These are phyloP conservation scores for Yarrowia yakushimensis DNA, from an alignment of 805 yeast species.

Conservation along the genomic window DNA sequence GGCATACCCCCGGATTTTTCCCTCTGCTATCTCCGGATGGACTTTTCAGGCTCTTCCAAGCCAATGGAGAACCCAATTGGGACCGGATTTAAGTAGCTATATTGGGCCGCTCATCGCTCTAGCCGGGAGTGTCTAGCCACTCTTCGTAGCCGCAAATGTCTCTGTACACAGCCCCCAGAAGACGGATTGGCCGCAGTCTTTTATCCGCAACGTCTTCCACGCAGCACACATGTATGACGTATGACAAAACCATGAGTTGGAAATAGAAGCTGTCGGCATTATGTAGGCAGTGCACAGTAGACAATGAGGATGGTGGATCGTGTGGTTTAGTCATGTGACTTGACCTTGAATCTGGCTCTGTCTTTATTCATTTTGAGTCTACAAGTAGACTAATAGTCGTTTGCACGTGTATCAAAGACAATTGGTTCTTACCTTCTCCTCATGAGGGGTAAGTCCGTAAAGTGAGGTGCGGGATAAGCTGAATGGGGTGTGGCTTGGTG, in stretches of 20 bases:
- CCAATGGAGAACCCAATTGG: not conserved
- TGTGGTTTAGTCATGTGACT: not conserved
- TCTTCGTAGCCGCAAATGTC: not conserved
- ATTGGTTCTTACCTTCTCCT: not conserved
- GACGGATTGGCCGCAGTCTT: not conserved
- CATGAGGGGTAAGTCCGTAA: not conserved
- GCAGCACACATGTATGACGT: constrained; percentile 17
- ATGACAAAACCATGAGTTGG: not conserved
- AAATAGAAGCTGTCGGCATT: not conserved
- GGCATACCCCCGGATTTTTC: not conserved
- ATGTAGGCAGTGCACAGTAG: not conserved
- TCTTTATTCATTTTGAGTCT: not conserved
- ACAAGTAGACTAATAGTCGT: not conserved
- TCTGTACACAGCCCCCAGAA: not conserved
- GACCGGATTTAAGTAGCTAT: not conserved
- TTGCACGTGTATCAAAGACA: not conserved
- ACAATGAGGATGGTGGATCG: not conserved
- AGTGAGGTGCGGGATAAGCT: not conserved
- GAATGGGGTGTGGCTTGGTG: not conserved
- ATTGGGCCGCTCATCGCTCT: not conserved
- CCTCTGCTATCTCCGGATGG: not conserved
- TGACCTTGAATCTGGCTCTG: not conserved
- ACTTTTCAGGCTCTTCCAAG: not conserved
- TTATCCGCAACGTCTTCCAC: not conserved
- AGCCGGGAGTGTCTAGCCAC: not conserved